Percentiles rank a stretch among this genome's conserved stretches.
Evolutionary conservation across 2,329 filamentous ascomycete genomes (phyloP).

Genomic region (Colletotrichum gloeosporioides): DNA sequence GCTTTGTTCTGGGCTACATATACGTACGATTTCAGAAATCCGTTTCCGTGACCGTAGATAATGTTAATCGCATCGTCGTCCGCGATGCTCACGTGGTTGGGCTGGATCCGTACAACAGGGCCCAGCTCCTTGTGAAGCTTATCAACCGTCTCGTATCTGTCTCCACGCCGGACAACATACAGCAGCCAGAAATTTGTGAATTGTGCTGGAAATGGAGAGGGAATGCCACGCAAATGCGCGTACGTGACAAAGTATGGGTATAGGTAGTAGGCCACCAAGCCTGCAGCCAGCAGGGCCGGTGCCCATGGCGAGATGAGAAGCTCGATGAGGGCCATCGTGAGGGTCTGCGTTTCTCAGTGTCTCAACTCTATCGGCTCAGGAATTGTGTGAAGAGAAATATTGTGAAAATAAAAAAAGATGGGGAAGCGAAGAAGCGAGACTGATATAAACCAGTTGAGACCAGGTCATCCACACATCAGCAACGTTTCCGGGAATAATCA

Average conservation of each 20-base stretch:
- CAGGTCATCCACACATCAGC: background rate
- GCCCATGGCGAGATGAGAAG: conserved; percentile 19
- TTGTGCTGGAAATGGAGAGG: conserved; percentile 65
- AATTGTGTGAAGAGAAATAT: background rate
- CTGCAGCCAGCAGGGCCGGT: background rate
- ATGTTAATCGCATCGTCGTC: conserved; percentile 78
- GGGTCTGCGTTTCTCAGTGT: background rate
- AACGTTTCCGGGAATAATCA: background rate
- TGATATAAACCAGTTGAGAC: background rate
- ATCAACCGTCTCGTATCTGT: conserved; percentile 70
- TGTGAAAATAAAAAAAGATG: background rate
- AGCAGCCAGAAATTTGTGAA: conserved; percentile 87
- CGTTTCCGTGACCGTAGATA: conserved; percentile 83
- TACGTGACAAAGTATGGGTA: conserved; percentile 66
- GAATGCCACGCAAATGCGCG: conserved; percentile 56
- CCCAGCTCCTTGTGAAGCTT: conserved; percentile 77
- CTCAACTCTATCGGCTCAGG: background rate
- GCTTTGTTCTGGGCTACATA: background rate
- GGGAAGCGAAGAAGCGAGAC: background rate
- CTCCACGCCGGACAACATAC: conserved; percentile 67
- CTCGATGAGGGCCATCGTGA: conserved; percentile 10
- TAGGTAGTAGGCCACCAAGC: conserved; percentile 31
- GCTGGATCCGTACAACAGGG: conserved; percentile 82
- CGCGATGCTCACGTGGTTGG: conserved; percentile 82
- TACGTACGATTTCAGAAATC: conserved; percentile 72